These are phyloP conservation scores for Aspergillus ochraceus DNA, from an alignment of 2,329 filamentous ascomycete genomes.

Conservation along the genomic window DNA sequence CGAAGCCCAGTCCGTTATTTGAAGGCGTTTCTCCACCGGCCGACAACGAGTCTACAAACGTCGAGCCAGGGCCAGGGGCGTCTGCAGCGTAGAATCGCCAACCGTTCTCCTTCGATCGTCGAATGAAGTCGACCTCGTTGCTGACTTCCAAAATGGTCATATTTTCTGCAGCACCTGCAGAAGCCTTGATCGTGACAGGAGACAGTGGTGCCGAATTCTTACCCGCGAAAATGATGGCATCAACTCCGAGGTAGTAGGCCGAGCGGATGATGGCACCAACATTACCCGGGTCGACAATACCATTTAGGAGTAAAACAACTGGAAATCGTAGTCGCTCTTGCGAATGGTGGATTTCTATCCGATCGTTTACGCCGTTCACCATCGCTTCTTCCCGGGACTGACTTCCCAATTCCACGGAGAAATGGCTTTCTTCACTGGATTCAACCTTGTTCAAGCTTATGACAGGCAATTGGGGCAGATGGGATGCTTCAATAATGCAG, in stretches of 20 bases:
- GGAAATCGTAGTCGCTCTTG: constrained; percentile 33
- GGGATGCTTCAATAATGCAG: constrained; percentile 81
- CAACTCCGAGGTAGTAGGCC: constrained; percentile 85
- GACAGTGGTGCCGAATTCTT: constrained; percentile 73
- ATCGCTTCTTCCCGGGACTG: constrained; percentile 73
- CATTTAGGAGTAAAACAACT: constrained; percentile 45
- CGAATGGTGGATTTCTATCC: constrained; percentile 44
- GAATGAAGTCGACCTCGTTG: constrained; percentile 69
- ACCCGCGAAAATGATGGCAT: constrained; percentile 75
- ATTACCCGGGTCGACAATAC: constrained; percentile 79
- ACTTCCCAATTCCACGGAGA: constrained; percentile 60
- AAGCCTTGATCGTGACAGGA: constrained; percentile 79
- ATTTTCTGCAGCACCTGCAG: constrained; percentile 81
- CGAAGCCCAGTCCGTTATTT: constrained; percentile 43
- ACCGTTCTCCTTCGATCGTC: constrained; percentile 65
- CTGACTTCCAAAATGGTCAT: constrained; percentile 70
- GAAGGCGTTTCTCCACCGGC: constrained; percentile 43
- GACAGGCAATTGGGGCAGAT: constrained; percentile 71
- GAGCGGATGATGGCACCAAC: constrained; percentile 85
- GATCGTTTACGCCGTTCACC: constrained; percentile 67
- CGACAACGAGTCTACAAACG: constrained; percentile 21
- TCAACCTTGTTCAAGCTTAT: constrained; percentile 55
- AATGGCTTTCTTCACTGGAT: constrained; percentile 50
- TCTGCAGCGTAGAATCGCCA: constrained; percentile 84
- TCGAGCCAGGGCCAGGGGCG: constrained; percentile 36